phyloP scores from a whole-genome alignment of 2,329 filamentous ascomycete species.

The Zalaria obscura region DNA sequence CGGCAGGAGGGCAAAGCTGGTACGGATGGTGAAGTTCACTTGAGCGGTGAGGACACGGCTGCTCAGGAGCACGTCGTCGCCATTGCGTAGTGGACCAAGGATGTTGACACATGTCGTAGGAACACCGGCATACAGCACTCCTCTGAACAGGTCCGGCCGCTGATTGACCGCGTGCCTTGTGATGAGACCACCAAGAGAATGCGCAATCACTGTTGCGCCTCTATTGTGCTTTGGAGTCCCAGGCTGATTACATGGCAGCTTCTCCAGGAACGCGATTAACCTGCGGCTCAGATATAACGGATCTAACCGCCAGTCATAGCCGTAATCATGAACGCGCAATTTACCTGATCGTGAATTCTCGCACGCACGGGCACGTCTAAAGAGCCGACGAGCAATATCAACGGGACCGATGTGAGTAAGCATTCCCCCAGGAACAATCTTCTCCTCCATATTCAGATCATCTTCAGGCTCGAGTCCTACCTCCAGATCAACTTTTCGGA shows the following conservation, averaged over 20 bases:
- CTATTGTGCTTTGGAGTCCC: slow-evolving; percentile 36
- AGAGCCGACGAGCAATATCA: slow-evolving; percentile 70
- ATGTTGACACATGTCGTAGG: slow-evolving; percentile 85
- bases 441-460: slow-evolving; percentile 68
- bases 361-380: slow-evolving; percentile 61
- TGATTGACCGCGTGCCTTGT: slow-evolving; percentile 79
- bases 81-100: slow-evolving; percentile 74
- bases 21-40: slow-evolving; percentile 84
- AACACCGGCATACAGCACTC: slow-evolving; percentile 72
- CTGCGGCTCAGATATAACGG: slow-evolving; percentile 60
- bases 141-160: slow-evolving; percentile 70
- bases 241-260: slow-evolving; percentile 58
- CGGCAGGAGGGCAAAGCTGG: slow-evolving; percentile 71
- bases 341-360: slow-evolving; percentile 59
- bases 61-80: slow-evolving; percentile 82
- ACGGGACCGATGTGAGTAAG: slow-evolving; percentile 84
- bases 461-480: slow-evolving; percentile 71
- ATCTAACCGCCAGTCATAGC: slow-evolving; percentile 88
- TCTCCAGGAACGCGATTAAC: slow-evolving; percentile 59
- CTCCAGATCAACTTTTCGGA: slow-evolving; percentile 82
- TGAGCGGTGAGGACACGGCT: slow-evolving; percentile 82
- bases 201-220: slow-evolving; percentile 71
- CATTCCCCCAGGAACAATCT: slow-evolving; percentile 77
- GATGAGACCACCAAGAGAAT: slow-evolving; percentile 77
- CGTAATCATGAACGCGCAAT: slow-evolving; percentile 75